Base-by-base conservation (phyloP, 805 yeast genomes). In the Sugiyamaella valdiviana region DNA sequence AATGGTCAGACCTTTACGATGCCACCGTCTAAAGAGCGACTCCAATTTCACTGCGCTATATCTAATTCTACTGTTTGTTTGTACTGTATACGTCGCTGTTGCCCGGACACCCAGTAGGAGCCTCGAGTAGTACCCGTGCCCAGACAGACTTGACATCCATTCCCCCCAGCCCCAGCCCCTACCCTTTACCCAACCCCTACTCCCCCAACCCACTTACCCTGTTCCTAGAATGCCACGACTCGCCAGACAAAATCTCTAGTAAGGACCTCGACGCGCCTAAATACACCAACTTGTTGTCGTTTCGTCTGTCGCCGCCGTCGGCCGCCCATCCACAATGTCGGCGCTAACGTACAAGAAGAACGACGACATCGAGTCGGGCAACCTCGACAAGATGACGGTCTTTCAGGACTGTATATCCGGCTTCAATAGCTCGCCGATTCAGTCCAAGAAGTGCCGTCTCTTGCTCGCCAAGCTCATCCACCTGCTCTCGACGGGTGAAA, bases 311-410 rank as follows among this genome's bases (percentile, higher is more conserved):
- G n/a, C n/a, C 14, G 32, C 14, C 9, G 32, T 26, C n/a, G 32
- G 32, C 32, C 32, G 32, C 32, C 32, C 14, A n/a, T 26, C 32
- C 32, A 36, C 26, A 41, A 88, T 88, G 96, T 88, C 96, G 41
- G 80, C 95, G 36, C 80, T 74, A 57, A 74, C 85, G 40, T 88
- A 86, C 70, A 89, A 88, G 72, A 85, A 86, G 71, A 79, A 77
- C 68, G 96, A 89, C 63, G 88, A 85, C 64, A 64, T 78, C 48
- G 86, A 77, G 57, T 73, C 83, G 44, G 81, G 83, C 49, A 67
- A 78, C 58, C 95, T 95, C 49, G 98, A 93, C 70, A 90, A 90
- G 70, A 93, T 93, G 98, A 83, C 96, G 9, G 90, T 93, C 54
- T 91, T 85, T 67, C 99, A 93, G 70, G 96, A 90, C 65, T 90